Base-by-base conservation (phyloP, 2,329 filamentous ascomycete species). In the Colletotrichum australisinense region DNA sequence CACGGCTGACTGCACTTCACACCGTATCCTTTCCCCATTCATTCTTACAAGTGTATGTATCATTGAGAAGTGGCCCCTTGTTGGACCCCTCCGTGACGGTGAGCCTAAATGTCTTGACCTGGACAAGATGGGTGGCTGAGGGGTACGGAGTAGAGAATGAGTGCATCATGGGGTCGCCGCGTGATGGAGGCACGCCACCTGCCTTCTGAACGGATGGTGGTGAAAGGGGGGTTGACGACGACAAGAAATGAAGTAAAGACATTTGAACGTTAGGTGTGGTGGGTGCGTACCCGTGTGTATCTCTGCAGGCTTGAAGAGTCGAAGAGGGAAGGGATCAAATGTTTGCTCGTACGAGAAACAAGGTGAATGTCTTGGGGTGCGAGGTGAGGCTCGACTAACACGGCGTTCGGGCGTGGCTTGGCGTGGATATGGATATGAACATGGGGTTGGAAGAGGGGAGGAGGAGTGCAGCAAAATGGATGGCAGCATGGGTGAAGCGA, bases 141-240 rank as follows among this genome's bases (percentile, higher is more conserved):
- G 38, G 26, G 38, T 49, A 49, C 26, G 26, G 38, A 16, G 38
- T 32, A 49, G 28, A 30, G 42, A 32, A 53, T 5, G 8, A 38
- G 64, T 57, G 69, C 42, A 72, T 69, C 69, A 72, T 64, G 69
- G 59, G 69, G 59, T 59, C 58, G 38, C 32, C 69, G 53, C 58
- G 67, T 70, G 67, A 73, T 73, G 70, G 70, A 60, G 59, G 66
- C 70, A 73, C 67, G 55, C 70, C 67, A 70, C 70, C 70, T 38
- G 12, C 28, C 32, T 59, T 55, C 24, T 55, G 52, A 66, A 30
- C 30, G 38, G 28, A 38, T 63, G 57, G 57, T 59, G 42, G 49
- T 63, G 58, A 63, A 11, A 42, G 42, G 55, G n/a, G 22, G 52
- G 52, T 49, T 64, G 42, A 49, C 16, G 5, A 22, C 42, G 42